Conservation (phyloP, 2,329 filamentous ascomycete species). For the Aureobasidium sp. region DNA sequence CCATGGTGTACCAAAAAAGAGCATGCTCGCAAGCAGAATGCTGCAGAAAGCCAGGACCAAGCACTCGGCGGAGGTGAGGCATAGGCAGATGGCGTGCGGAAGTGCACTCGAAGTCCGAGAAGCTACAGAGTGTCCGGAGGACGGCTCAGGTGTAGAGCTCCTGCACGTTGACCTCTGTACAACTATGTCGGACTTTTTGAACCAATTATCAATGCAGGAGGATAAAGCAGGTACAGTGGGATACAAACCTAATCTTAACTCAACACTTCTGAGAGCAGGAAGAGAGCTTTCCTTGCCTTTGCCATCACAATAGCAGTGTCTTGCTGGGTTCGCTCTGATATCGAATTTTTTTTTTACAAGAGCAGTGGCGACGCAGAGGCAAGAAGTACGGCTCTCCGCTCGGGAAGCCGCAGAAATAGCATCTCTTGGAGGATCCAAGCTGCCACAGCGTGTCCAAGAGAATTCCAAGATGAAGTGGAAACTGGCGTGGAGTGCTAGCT, state of each 20-base stretch:
- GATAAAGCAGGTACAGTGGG: neutral
- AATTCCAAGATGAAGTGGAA: conserved; percentile 11
- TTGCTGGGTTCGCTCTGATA: neutral
- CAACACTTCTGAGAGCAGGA: neutral
- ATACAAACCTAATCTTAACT: neutral
- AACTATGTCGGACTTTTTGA: conserved; percentile 9
- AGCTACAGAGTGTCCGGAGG: neutral
- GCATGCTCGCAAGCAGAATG: neutral
- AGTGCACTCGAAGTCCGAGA: conserved; percentile 10
- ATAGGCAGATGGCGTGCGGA: conserved; percentile 5
- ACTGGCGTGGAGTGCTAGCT: neutral
- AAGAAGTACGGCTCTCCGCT: conserved; percentile 15
- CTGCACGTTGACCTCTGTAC: conserved; percentile 7
- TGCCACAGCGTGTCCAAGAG: neutral
- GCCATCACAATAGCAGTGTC: neutral
- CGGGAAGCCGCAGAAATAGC: conserved; percentile 5
- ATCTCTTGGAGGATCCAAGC: neutral
- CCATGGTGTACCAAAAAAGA: conserved; percentile 8
- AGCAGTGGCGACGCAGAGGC: neutral
- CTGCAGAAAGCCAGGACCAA: neutral
- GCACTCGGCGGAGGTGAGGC: neutral
- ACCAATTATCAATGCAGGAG: neutral
- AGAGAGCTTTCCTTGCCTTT: neutral
- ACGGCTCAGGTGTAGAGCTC: neutral
- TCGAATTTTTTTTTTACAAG: neutral